Evolutionary conservation across 495 filamentous ascomycete species (phyloP), one percentile per base, ranked within the genome.

Genomic region (Penicillium samsonianum): DNA sequence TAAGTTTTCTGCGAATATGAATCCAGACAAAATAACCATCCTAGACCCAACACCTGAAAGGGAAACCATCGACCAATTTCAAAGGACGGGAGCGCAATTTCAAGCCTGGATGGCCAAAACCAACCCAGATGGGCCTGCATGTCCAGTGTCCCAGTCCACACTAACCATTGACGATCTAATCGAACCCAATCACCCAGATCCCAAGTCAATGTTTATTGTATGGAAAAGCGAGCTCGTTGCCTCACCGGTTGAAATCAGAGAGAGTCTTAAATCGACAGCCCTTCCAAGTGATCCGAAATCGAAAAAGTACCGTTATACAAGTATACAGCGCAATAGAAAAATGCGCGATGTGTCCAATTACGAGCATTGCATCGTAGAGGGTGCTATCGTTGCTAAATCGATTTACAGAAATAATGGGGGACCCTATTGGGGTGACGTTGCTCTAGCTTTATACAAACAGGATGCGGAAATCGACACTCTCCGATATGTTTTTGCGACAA

Each of bases 51-150:
- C 33, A n/a, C 33, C 33, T 7, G 1, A 2, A 7, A 16, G 5
- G 5, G 0, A 7, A 1, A 16, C 6, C 0, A n/a, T 37, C 33
- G 5, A n/a, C 1, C 0, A 6, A 0, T 37, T 1, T 6, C 5
- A 5, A n/a, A 0, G 0, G 14, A 2, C 0, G 0, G 33, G 33
- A 5, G 1, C 5, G 1, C 1, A 16, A 37, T 37, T 0, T n/a
- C 14, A 37, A 37, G 4, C 10, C 16, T n/a, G 33, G 33, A 37
- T 37, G 33, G 33, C 33, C 14, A n/a, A 37, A 1, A 16, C 5
- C 5, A 6, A 16, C 33, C 14, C 5, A 2, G 14, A 12, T 7
- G 33, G 2, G 4, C 1, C 1, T 16, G 14, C 0, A 16, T 7
- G 4, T 6, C 12, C 4, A 35, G 14, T 35, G 14, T 1, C 14